Evolutionary conservation across 1,284 basidiomycete species (phyloP).

Genomic region (Ceratobasidium sp.): DNA sequence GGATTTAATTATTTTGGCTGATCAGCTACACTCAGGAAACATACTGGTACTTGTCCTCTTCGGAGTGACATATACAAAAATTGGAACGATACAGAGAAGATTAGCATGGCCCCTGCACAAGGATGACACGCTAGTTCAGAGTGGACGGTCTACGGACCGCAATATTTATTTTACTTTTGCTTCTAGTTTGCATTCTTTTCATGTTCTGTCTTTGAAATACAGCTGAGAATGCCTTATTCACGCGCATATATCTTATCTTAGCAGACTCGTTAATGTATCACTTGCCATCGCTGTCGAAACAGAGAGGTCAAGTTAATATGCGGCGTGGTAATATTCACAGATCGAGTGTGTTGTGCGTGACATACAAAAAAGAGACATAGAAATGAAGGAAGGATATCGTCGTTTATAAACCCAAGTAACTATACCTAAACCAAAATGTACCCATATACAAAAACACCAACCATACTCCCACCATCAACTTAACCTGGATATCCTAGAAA

Average conservation of each 20-base stretch:
- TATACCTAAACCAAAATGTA: too few relatives aligned
- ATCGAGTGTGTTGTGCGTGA: conserved; percentile 2
- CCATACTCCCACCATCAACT: conserved; percentile 4
- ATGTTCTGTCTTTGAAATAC: too few relatives aligned
- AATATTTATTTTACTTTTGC: conserved; percentile 34
- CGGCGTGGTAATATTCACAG: background rate
- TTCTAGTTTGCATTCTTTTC: too few relatives aligned
- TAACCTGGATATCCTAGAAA: conserved; percentile 52
- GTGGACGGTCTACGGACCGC: conserved; percentile 44
- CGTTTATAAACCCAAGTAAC: conserved; percentile 13
- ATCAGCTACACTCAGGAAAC: background rate
- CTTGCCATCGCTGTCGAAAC: too few relatives aligned
- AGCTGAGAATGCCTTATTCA: too few relatives aligned
- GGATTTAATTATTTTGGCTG: conserved; percentile 28
- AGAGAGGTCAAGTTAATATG: too few relatives aligned
- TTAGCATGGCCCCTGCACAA: conserved; percentile 40
- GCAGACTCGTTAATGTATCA: too few relatives aligned
- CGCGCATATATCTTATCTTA: too few relatives aligned
- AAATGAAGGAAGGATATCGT: conserved; percentile 22
- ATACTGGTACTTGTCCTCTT: conserved; percentile 6
- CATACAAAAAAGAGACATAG: conserved; percentile 1
- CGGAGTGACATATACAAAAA: conserved; percentile 36
- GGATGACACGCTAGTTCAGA: conserved; percentile 44
- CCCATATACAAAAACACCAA: background rate
- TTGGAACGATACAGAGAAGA: conserved; percentile 35